Evolutionary conservation across 78 protist species (phyloP), one percentile per base, ranked within the genome.

Genomic region (Dictyostelium capitatum): DNA sequence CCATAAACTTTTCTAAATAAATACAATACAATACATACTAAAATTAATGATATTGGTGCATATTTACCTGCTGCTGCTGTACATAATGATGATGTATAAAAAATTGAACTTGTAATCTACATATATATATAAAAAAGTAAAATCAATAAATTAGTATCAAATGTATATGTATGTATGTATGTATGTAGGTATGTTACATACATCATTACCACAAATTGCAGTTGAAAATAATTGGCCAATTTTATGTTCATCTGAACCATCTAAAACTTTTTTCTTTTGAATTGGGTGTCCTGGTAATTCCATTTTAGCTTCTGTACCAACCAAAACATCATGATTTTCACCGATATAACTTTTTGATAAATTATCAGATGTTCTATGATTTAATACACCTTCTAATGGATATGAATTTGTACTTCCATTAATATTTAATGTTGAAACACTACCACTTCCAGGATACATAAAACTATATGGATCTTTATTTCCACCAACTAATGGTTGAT

Each of bases 1-100:
- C 93, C 93, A 87, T 87, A 87, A n/a, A 87, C 93, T 75, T 87
- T 87, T 46, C 97, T 83, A 83, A 95, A 97, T 48, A 97, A 89
- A 57, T 90, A 97, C 19, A 97, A 75, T 17, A 95, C 92, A 72
- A 70, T 41, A 47, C 90, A 92, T 30, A 96, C 97, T 19, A 96
- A 56, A 59, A 20, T 5, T 32, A 97, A 91, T 70, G 97, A 78
- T 17, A 97, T 10, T 54, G 97, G 97, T 53, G 97, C 96, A 78
- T 82, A 92, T 7, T 54, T 64, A 12, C 97, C 97, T n/a, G 95
- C 96, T 17, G 82, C 23, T 28, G 57, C 75, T n/a, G 96, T 94
- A 41, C 93, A 87, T 12, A 90, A 75, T 20, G 91, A 85, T 14
- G 91, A 80, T 54, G 91, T 89, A 83, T 96, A 96, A 43, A 96